Conservation (phyloP, 2,329 filamentous ascomycete species). For the Aureobasidium namibiae region DNA sequence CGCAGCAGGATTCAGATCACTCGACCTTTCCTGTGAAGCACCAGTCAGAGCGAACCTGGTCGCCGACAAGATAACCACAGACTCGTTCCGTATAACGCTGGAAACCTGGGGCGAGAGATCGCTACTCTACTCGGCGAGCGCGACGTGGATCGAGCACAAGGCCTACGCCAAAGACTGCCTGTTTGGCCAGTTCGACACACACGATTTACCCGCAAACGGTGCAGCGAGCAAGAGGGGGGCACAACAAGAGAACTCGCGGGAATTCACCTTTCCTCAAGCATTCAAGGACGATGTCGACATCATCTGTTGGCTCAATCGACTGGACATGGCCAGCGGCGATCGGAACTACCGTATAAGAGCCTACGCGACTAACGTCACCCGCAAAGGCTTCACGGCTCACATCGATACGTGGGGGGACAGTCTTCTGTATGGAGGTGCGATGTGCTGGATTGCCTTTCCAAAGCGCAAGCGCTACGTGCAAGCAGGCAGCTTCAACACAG, state of each 20-base stretch:
- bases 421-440: constrained; percentile 20
- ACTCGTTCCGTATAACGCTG: constrained; percentile 19
- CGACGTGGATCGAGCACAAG: constrained; percentile 24
- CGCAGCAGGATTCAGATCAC: constrained; percentile 21
- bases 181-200: constrained; percentile 24
- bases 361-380: constrained; percentile 18
- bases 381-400: constrained; percentile 20
- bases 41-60: constrained; percentile 22
- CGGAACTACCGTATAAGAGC: constrained; percentile 21
- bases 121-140: constrained; percentile 19
- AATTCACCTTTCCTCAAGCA: constrained; percentile 18
- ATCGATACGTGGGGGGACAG: constrained; percentile 25
- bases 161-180: constrained; percentile 21
- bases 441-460: constrained; percentile 26
- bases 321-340: constrained; percentile 19
- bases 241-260: constrained; percentile 17
- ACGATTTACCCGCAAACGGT: constrained; percentile 8
- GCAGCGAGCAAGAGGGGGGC: constrained; percentile 9
- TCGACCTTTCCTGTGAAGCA: constrained; percentile 20
- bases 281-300: constrained; percentile 20
- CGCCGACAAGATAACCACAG: constrained; percentile 19
- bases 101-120: constrained; percentile 21
- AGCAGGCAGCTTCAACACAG: constrained; percentile 20
- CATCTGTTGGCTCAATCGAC: constrained; percentile 23
- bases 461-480: constrained; percentile 20